Evolutionary conservation across 331 rosid species (phyloP).

Genomic region (Arachis monticola): DNA sequence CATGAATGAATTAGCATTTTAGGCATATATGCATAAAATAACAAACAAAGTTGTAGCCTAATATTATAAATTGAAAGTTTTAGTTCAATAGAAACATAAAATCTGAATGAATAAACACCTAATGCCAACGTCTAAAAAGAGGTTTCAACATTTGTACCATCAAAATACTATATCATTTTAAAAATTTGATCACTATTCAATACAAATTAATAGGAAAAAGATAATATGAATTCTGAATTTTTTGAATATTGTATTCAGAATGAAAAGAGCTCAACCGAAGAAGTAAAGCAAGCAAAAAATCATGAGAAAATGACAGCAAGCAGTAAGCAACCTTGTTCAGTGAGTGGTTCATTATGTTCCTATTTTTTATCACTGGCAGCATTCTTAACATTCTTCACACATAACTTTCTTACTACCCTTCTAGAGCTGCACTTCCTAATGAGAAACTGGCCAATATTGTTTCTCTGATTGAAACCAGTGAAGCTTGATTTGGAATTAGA

Average conservation of each 20-base stretch:
- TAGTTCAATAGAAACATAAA: constrained; percentile 21
- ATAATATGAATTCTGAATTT: neutral
- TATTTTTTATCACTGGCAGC: constrained; percentile 51
- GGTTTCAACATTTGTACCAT: neutral
- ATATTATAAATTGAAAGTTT: neutral
- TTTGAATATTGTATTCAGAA: constrained; percentile 22
- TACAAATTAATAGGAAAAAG: too few relatives aligned
- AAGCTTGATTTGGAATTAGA: constrained; percentile 42
- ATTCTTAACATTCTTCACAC: constrained; percentile 48
- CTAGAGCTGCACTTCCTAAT: constrained; percentile 44
- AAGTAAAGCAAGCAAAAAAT: neutral
- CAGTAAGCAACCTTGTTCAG: constrained; percentile 49
- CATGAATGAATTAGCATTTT: constrained; percentile 15
- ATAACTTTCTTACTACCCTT: constrained; percentile 48
- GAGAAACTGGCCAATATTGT: constrained; percentile 42
- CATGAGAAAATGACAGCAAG: constrained; percentile 18
- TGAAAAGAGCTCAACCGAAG: constrained; percentile 7
- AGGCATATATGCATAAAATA: neutral
- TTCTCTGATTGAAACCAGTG: constrained; percentile 36
- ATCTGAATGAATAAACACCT: constrained; percentile 7
- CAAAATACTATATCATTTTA: neutral
- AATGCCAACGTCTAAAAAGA: neutral
- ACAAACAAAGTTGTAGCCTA: neutral
- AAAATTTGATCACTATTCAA: too few relatives aligned
- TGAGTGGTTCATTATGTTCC: constrained; percentile 46